phyloP scores from a whole-genome alignment of 192 early-diverging fungal species.

The Backusella parvicylindrica region DNA sequence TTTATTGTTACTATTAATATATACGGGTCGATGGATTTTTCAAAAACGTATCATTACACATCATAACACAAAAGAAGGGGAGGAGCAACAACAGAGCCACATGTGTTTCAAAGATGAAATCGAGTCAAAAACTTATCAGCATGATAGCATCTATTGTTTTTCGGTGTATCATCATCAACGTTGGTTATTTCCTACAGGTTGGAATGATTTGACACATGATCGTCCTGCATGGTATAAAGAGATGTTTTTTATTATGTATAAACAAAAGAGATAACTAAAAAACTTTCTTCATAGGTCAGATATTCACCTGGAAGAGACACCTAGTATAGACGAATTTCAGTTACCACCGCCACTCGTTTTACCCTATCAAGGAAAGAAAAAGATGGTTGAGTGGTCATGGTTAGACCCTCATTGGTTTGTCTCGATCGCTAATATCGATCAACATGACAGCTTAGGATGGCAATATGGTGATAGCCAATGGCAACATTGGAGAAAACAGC shows the following conservation, averaged over 20 bases:
- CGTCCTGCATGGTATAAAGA: not conserved
- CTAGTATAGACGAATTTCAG: not conserved
- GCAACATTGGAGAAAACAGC: not conserved
- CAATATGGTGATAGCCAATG: not conserved
- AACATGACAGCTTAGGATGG: not conserved
- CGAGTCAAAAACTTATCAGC: not conserved
- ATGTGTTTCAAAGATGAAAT: not conserved
- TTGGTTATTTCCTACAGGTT: not conserved
- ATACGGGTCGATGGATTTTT: not conserved
- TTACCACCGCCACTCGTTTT: not conserved
- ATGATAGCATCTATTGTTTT: not conserved
- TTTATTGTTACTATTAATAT: not conserved
- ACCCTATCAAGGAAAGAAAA: not conserved
- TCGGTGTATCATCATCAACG: not conserved
- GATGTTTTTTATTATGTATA: not conserved
- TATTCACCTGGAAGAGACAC: not conserved
- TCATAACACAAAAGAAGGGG: not conserved
- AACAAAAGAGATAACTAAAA: not conserved
- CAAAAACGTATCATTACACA: not conserved
- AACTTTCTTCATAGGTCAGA: not conserved
- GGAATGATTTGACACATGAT: constrained; percentile 5
- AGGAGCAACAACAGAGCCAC: not conserved
- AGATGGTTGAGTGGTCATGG: not conserved
- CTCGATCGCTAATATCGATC: not conserved
- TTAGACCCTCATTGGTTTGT: not conserved